phyloP scores from a whole-genome alignment of 176 grass and related monocot species.

The Alloteropsis semialata region DNA sequence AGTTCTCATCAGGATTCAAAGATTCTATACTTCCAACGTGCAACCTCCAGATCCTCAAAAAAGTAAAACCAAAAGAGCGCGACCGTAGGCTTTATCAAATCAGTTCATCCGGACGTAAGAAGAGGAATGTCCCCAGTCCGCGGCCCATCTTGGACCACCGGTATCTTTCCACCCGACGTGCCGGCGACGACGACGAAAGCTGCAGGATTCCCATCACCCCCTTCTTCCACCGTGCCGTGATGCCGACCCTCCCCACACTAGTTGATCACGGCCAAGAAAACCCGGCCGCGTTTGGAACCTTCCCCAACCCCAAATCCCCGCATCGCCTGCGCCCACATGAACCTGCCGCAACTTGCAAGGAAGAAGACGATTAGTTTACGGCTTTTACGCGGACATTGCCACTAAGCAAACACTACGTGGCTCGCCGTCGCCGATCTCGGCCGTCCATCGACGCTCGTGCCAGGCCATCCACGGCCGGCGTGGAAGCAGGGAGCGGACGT shows the following conservation, averaged over 20 bases:
- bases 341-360: slow-evolving; percentile 26
- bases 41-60: neutral
- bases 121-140: neutral
- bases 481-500: neutral
- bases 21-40: neutral
- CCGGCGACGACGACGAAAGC: neutral
- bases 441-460: neutral
- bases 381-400: no score
- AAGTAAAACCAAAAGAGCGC: neutral
- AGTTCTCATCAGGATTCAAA: neutral
- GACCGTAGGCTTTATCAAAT: neutral
- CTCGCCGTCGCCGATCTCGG: neutral
- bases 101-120: neutral
- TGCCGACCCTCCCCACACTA: slow-evolving; percentile 8
- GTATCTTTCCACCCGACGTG: slow-evolving; percentile 30
- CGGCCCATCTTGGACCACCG: slow-evolving; percentile 12
- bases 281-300: slow-evolving; percentile 25
- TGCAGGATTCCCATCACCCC: neutral
- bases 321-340: slow-evolving; percentile 26
- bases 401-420: neutral
- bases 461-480: neutral
- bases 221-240: neutral
- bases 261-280: slow-evolving; percentile 21
- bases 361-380: neutral
- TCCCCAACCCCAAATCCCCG: neutral